Evolutionary conservation across 495 filamentous ascomycete species (phyloP).

Genomic region (Extremus antarcticus): DNA sequence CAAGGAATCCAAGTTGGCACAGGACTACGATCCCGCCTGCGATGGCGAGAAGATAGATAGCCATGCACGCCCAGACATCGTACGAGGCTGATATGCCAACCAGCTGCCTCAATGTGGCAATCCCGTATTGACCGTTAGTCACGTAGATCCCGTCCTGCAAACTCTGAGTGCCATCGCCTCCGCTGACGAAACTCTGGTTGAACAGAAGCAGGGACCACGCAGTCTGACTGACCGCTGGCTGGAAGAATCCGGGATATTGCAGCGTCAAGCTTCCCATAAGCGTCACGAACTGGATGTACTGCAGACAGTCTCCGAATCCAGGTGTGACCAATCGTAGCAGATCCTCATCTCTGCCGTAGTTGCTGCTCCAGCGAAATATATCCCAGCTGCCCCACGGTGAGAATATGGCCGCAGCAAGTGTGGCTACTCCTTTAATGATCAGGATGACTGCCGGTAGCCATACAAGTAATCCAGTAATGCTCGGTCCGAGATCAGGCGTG

Average conservation of each 20-base stretch:
- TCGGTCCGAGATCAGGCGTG: constrained; percentile 65
- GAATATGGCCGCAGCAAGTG: constrained; percentile 68
- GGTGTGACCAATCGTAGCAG: constrained; percentile 86
- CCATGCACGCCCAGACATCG: constrained; percentile 91
- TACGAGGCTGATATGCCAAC: constrained; percentile 65
- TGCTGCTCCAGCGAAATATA: constrained; percentile 86
- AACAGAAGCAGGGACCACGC: constrained; percentile 89
- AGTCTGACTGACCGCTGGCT: constrained; percentile 75
- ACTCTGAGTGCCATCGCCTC: constrained; percentile 48
- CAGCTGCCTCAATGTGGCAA: constrained; percentile 67
- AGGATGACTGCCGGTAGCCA: constrained; percentile 73
- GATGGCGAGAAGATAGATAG: constrained; percentile 71
- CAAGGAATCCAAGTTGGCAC: constrained; percentile 63
- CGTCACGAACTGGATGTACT: constrained; percentile 91
- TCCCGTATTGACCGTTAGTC: constrained; percentile 59
- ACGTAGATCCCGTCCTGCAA: constrained; percentile 79
- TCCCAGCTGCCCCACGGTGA: constrained; percentile 91
- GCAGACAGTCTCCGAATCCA: constrained; percentile 91
- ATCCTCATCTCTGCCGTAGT: constrained; percentile 90
- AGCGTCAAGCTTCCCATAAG: constrained; percentile 76
- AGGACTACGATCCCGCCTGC: constrained; percentile 55
- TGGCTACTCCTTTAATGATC: constrained; percentile 68
- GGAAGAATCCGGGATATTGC: constrained; percentile 88
- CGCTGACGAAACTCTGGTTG: constrained; percentile 75
- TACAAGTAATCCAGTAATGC: constrained; percentile 53